Evolutionary conservation across 331 rosid genomes (phyloP).

Genomic region (Saraca asoca): DNA sequence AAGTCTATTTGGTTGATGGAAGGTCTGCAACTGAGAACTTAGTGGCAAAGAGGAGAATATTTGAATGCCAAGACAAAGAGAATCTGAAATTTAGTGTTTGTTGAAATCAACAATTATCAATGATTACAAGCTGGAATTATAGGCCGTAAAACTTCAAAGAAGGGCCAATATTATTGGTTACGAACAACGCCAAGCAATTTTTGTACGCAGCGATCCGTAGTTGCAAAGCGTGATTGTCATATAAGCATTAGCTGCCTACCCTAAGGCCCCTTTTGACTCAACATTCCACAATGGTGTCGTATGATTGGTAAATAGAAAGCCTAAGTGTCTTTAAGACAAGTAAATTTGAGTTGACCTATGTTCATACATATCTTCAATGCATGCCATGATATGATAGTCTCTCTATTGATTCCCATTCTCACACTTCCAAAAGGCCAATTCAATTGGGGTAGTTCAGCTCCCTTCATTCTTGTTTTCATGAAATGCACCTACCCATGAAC

Average conservation of each 20-base stretch:
- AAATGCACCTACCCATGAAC: slow-evolving; percentile 29
- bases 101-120: slow-evolving; percentile 22
- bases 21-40: slow-evolving; percentile 24
- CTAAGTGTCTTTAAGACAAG: slow-evolving; percentile 35
- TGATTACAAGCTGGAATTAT: slow-evolving; percentile 9
- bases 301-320: slow-evolving; percentile 38
- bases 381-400: slow-evolving; percentile 5
- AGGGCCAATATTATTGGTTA: slow-evolving; percentile 2
- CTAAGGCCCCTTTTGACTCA: slow-evolving; percentile 35
- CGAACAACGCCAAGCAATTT: slow-evolving; percentile 7
- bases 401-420: background rate
- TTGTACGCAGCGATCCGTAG: slow-evolving; percentile 29
- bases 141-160: background rate
- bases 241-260: slow-evolving; percentile 40
- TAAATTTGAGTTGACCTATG: slow-evolving; percentile 26
- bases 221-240: slow-evolving; percentile 31
- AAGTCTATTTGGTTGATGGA: background rate
- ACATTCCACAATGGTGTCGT: slow-evolving; percentile 38
- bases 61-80: background rate
- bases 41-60: background rate
- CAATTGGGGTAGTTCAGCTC: slow-evolving; percentile 23
- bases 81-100: background rate
- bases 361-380: slow-evolving; percentile 12
- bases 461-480: slow-evolving; percentile 21
- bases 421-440: slow-evolving; percentile 19